Evolutionary conservation across 2,329 filamentous ascomycete genomes (phyloP).

Genomic region (Fusarium devonianum): DNA sequence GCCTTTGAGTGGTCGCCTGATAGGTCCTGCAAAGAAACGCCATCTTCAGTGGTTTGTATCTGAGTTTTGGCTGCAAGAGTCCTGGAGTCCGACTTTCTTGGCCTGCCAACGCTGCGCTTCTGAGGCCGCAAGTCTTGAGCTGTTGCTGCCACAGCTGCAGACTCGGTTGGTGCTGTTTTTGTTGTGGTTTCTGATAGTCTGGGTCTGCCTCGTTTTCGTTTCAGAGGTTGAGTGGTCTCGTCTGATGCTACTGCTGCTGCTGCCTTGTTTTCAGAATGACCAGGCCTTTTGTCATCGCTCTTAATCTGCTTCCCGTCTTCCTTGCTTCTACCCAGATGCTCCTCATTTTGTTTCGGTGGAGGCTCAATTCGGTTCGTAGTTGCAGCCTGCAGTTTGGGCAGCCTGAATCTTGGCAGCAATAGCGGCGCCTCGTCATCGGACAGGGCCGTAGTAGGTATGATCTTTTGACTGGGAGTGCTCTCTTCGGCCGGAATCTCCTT

Average conservation of each 20-base stretch:
- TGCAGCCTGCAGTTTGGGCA: background rate
- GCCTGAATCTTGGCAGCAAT: constrained; percentile 24
- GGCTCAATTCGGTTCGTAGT: background rate
- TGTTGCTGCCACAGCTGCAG: background rate
- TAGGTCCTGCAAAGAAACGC: background rate
- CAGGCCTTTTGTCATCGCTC: background rate
- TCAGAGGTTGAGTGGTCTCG: constrained; percentile 6
- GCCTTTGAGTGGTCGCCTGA: background rate
- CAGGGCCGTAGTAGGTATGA: constrained; percentile 35
- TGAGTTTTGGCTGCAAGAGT: background rate
- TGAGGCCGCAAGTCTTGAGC: background rate
- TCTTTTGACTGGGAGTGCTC: background rate
- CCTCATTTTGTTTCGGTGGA: background rate
- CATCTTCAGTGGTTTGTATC: too few species aligned
- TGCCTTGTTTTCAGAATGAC: background rate
- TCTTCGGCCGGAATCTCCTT: background rate
- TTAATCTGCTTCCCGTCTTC: background rate
- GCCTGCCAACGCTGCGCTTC: constrained; percentile 12
- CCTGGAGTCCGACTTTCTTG: constrained; percentile 7
- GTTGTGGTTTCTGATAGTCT: constrained; percentile 15
- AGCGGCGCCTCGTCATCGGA: constrained; percentile 50
- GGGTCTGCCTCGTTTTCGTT: constrained; percentile 36
- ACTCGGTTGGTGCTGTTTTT: background rate
- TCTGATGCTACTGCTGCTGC: background rate
- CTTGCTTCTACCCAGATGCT: background rate